phyloP scores from a whole-genome alignment of 2,329 filamentous ascomycete genomes.

The Beauveria brongniartii region DNA sequence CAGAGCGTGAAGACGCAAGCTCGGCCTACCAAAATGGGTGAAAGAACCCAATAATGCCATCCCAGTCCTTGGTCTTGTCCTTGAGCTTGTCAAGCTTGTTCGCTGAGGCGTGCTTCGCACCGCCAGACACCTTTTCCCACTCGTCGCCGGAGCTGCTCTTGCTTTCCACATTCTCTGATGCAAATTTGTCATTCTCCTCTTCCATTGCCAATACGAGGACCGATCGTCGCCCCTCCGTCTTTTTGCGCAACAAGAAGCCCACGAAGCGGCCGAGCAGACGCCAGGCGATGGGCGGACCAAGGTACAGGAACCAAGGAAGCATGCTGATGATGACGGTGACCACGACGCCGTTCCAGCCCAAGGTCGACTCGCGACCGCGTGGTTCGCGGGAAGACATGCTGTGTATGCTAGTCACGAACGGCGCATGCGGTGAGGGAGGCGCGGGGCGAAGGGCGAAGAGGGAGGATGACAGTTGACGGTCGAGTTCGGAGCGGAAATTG shows the following conservation, averaged over 20 bases:
- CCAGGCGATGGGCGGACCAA: conserved; percentile 26
- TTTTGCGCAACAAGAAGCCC: conserved; percentile 55
- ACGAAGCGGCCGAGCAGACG: conserved; percentile 35
- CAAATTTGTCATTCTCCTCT: conserved; percentile 34
- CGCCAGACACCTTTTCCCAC: conserved; percentile 59
- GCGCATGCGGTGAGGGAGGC: conserved; percentile 16
- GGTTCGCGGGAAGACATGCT: conserved; percentile 23
- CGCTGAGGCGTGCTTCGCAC: conserved; percentile 32
- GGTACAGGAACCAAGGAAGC: conserved; percentile 23
- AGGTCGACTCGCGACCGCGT: conserved; percentile 18
- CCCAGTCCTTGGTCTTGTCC: conserved; percentile 54
- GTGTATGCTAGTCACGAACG: conserved; percentile 19
- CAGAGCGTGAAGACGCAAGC: conserved; percentile 11
- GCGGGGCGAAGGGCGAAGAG: neutral
- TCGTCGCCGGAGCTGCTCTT: conserved; percentile 45
- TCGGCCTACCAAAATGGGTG: conserved; percentile 81
- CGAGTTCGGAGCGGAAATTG: neutral
- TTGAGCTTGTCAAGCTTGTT: conserved; percentile 22
- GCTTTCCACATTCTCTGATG: conserved; percentile 25
- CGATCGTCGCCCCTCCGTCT: conserved; percentile 53
- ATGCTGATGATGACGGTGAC: conserved; percentile 16
- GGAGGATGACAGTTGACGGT: neutral
- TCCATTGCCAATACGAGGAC: conserved; percentile 47
- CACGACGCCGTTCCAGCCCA: conserved; percentile 16
- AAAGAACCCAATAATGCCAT: conserved; percentile 88